These are phyloP conservation scores for Aspergillus novoparasiticus DNA, from an alignment of 2,329 filamentous ascomycete species.

Conservation along the genomic window DNA sequence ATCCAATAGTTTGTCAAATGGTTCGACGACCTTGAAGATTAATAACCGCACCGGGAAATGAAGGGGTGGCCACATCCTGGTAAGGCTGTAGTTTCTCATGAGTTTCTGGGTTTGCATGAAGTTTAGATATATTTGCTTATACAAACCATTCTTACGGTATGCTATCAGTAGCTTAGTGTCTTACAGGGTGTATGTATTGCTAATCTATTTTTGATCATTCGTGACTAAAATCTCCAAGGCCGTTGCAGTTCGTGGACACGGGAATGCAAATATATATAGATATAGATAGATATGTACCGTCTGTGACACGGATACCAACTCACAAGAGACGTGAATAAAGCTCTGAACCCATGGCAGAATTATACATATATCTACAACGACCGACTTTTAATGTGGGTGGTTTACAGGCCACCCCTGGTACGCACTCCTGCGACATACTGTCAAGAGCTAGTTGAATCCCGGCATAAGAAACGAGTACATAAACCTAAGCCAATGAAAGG, in stretches of 20 bases:
- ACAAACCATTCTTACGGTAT: neutral
- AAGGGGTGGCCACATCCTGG: neutral
- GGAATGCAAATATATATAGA: neutral
- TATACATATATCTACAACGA: no score
- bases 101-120: neutral
- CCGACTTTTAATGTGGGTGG: no score
- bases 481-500: neutral
- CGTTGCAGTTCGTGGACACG: neutral
- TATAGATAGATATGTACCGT: neutral
- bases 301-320: neutral
- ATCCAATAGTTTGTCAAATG: neutral
- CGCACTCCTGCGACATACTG: neutral
- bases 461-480: neutral
- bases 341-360: no score
- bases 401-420: neutral
- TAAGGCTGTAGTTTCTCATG: neutral
- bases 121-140: neutral
- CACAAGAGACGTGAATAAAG: neutral
- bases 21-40: neutral
- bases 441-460: neutral
- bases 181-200: neutral
- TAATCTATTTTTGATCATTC: neutral
- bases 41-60: neutral
- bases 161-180: neutral
- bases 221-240: neutral